Conservation (phyloP, 306 rosid genomes). For the Cucurbita ficifolia region DNA sequence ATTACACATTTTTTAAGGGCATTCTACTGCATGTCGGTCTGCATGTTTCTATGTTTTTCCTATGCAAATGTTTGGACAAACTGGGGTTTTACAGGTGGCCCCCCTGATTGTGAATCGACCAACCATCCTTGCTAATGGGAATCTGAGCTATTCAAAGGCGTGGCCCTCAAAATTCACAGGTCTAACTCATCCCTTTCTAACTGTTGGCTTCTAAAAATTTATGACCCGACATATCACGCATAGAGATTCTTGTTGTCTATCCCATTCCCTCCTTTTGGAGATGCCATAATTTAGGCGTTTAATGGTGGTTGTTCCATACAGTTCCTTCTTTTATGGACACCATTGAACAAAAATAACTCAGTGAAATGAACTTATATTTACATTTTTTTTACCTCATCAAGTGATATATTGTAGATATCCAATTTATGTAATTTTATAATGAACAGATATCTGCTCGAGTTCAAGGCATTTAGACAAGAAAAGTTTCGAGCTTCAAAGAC, state of each 20-base stretch:
- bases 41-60: constrained; percentile 8
- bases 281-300: constrained; percentile 3
- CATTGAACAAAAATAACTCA: not conserved
- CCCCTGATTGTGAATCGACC: not conserved
- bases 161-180: constrained; percentile 2
- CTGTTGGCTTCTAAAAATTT: not conserved
- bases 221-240: constrained; percentile 7
- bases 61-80: constrained; percentile 7
- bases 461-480: not conserved
- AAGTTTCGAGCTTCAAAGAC: not conserved
- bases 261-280: not conserved
- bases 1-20: not conserved
- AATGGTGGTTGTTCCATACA: constrained; percentile 1
- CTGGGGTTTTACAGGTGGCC: constrained; percentile 10
- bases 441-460: not conserved
- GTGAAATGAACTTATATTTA: not conserved
- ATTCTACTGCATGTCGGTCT: constrained; percentile 2
- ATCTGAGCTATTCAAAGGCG: not conserved
- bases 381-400: not conserved
- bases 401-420: not conserved
- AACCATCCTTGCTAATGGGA: constrained; percentile 4
- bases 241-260: constrained; percentile 5
- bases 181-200: not conserved
- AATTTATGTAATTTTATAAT: not conserved
- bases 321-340: not conserved